phyloP scores from a whole-genome alignment of 2,329 filamentous ascomycete genomes.

The Leptographium procerum region DNA sequence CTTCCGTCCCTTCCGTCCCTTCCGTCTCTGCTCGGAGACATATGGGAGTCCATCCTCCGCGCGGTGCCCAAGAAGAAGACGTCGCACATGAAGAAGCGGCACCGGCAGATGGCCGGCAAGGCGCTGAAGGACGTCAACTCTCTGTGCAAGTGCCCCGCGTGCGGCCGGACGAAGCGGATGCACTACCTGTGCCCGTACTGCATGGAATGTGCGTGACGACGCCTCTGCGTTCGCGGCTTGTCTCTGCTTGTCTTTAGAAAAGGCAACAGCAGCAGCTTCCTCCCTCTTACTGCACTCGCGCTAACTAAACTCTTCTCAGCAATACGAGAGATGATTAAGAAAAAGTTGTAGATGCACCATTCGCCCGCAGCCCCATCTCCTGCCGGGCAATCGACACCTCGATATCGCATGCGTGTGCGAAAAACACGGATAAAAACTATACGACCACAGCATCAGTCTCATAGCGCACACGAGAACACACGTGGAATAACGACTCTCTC shows the following conservation, averaged over 20 bases:
- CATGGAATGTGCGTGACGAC: constrained; percentile 8
- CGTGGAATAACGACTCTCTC: neutral
- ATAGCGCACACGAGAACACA: neutral
- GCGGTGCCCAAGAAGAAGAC: constrained; percentile 99
- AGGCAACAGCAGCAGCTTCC: neutral
- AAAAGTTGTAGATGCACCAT: neutral
- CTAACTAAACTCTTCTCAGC: constrained; percentile 26
- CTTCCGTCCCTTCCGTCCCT: constrained; percentile 48
- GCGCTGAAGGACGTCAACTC: constrained; percentile 81
- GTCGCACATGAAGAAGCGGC: constrained; percentile 88
- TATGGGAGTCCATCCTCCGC: constrained; percentile 86
- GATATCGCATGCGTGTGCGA: too few relatives aligned
- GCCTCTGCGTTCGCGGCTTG: neutral
- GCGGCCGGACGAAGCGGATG: constrained; percentile 76
- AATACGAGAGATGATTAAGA: constrained; percentile 28
- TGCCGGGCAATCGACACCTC: neutral
- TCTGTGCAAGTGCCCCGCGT: constrained; percentile 80
- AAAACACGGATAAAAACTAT: too few relatives aligned
- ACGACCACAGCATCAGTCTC: too few relatives aligned
- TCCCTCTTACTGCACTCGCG: neutral
- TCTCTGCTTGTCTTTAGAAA: neutral
- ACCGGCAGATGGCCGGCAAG: constrained; percentile 91
- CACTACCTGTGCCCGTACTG: constrained; percentile 85
- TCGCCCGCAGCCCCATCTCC: neutral
- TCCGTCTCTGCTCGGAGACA: constrained; percentile 54